Evolutionary conservation across 139 green algal species (phyloP), one percentile per base, ranked within the genome.

Genomic region (Gonium pectorale): DNA sequence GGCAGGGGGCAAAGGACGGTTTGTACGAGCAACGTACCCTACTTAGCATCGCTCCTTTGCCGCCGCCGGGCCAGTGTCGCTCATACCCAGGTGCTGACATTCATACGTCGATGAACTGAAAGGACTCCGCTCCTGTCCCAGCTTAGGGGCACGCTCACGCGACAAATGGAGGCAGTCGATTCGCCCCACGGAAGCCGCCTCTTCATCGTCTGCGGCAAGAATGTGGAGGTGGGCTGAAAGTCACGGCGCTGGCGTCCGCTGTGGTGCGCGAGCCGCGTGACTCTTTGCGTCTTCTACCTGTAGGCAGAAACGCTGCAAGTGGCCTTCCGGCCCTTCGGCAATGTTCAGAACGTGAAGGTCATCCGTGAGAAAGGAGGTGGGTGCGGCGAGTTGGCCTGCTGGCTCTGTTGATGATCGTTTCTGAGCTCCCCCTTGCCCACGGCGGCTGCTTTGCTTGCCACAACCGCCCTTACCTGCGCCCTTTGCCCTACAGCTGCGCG

Each of bases 281-380:
- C 46, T 52, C 17, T 19, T 19, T 70, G 35, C 21, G 19, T 35
- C 3, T 70, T n/a, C 31, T n/a, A 44, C 9, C 64, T 43, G 73
- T 86, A 96, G 93, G 90, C 87, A 51, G 88, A 94, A 41, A 70
- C 90, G 62, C 89, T 97, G 35, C 86, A 88, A 68, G 77, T 52
- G 0, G 92, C 92, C 1, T 97, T 96, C 79, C 51, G 71, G 26
- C 73, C 89, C 0, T 95, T 88, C 85, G 94, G 94, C 54, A 83
- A 63, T 26, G 64, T 96, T 2, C 83, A 94, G 62, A 92, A 91
- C 44, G 90, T 96, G 27, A 97, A 96, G 83, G 56, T 96, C 22
- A 89, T 97, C n/a, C 89, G 90, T 9, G 94, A 97, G 59, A 97
- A 97, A 78, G 94, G 94, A 88, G 94, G 93, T 97, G 75, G 88